Conservation (phyloP, 257 asterid genomes). For the Gynochthodes officinalis region DNA sequence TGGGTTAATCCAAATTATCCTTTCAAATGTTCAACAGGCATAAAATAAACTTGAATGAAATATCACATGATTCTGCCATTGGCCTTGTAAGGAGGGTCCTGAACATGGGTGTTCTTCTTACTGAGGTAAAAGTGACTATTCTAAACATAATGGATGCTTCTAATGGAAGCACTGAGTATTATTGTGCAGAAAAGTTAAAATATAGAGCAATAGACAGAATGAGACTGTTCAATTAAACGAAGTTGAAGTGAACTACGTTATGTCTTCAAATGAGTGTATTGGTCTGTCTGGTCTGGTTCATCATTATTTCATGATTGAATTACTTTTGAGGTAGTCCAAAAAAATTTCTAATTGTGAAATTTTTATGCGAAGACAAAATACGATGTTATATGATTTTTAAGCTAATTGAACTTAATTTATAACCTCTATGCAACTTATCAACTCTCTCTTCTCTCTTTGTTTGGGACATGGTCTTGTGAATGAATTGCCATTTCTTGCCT, state of each 20-base stretch:
- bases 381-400: not conserved
- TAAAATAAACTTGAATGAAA: constrained; percentile 87
- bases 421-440: not conserved
- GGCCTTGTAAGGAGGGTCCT: constrained; percentile 73
- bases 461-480: not conserved
- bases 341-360: not conserved
- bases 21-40: constrained; percentile 44
- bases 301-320: not conserved
- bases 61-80: constrained; percentile 91
- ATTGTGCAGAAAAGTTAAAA: not conserved
- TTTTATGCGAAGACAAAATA: not conserved
- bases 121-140: constrained; percentile 60
- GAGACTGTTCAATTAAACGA: not conserved
- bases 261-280: not conserved
- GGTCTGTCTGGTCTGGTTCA: not conserved
- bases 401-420: not conserved
- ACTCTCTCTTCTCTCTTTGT: not conserved
- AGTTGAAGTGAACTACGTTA: not conserved
- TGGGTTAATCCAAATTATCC: constrained; percentile 17
- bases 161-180: constrained; percentile 3
- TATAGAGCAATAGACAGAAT: not conserved
- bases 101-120: constrained; percentile 75
- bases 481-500: not conserved
- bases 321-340: not conserved
- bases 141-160: constrained; percentile 16